These are phyloP conservation scores for Aspergillus candidus DNA, from an alignment of 2,329 filamentous ascomycete species.

Conservation along the genomic window DNA sequence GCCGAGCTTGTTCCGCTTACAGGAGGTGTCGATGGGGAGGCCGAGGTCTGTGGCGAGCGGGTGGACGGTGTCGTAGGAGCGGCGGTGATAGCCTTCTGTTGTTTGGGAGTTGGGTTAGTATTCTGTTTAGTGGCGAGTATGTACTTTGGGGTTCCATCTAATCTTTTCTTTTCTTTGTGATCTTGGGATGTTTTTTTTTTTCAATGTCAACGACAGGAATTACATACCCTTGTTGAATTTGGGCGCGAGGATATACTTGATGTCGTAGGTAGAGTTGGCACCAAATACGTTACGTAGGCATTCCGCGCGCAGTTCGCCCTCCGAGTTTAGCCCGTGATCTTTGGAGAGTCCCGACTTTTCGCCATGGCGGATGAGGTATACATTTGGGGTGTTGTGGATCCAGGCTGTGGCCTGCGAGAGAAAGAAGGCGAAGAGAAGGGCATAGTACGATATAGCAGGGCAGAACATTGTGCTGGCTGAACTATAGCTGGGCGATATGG, in stretches of 20 bases:
- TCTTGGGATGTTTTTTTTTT: background rate
- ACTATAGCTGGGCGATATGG: too few species aligned
- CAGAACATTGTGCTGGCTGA: too few species aligned
- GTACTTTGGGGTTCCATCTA: background rate
- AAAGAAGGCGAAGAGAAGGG: background rate
- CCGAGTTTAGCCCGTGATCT: constrained; percentile 19
- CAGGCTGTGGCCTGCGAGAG: background rate
- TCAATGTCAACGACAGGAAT: background rate
- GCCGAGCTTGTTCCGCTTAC: too few species aligned
- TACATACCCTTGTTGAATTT: constrained; percentile 16
- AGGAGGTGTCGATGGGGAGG: too few species aligned
- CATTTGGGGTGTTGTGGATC: constrained; percentile 14
- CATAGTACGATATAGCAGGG: background rate
- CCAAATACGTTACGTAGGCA: constrained; percentile 26
- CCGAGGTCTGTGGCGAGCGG: too few species aligned
- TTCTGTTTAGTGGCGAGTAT: too few species aligned
- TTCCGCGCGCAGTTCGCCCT: constrained; percentile 22
- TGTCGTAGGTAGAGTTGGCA: constrained; percentile 17
- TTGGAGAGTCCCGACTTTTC: constrained; percentile 21
- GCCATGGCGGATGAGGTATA: constrained; percentile 28
- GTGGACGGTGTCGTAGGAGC: constrained; percentile 5
- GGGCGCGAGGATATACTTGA: constrained; percentile 26
- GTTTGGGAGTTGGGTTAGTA: background rate
- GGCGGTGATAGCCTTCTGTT: constrained; percentile 13
- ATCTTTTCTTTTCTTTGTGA: background rate